Conservation (phyloP, 148 eudicot species). For the Nepenthes gracilis region DNA sequence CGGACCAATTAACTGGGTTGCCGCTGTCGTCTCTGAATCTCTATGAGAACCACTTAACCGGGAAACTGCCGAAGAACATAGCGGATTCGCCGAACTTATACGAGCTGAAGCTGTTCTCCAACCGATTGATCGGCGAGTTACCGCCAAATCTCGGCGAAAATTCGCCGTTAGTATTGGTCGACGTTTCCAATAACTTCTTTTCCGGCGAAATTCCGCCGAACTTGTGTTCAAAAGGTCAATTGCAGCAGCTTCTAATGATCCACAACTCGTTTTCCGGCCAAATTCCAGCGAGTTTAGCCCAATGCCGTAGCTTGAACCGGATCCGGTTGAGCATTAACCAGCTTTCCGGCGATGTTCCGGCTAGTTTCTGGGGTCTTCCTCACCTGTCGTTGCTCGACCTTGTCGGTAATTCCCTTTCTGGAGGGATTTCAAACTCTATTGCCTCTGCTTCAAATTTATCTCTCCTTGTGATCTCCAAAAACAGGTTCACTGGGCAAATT, state of each 20-base stretch:
- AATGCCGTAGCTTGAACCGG: slow-evolving; percentile 45
- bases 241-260: slow-evolving; percentile 42
- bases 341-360: slow-evolving; percentile 59
- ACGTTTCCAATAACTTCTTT: slow-evolving; percentile 44
- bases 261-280: slow-evolving; percentile 50
- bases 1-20: slow-evolving; percentile 39
- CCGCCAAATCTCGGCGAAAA: slow-evolving; percentile 52
- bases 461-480: slow-evolving; percentile 27
- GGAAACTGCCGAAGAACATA: slow-evolving; percentile 39
- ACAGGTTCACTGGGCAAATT: slow-evolving; percentile 40
- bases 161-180: slow-evolving; percentile 47
- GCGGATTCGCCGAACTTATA: slow-evolving; percentile 50
- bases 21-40: slow-evolving; percentile 51
- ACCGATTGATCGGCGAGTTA: slow-evolving; percentile 35
- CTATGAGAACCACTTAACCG: slow-evolving; percentile 42
- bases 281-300: slow-evolving; percentile 38
- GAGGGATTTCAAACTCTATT: slow-evolving; percentile 41
- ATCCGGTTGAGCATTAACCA: slow-evolving; percentile 40
- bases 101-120: slow-evolving; percentile 51
- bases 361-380: slow-evolving; percentile 61
- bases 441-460: slow-evolving; percentile 54
- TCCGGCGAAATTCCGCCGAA: slow-evolving; percentile 43
- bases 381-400: slow-evolving; percentile 44
- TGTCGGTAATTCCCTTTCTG: slow-evolving; percentile 37
- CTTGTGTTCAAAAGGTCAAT: slow-evolving; percentile 40